phyloP scores from a whole-genome alignment of 108 stramenopile genomes.

The Cyclotella atomus region DNA sequence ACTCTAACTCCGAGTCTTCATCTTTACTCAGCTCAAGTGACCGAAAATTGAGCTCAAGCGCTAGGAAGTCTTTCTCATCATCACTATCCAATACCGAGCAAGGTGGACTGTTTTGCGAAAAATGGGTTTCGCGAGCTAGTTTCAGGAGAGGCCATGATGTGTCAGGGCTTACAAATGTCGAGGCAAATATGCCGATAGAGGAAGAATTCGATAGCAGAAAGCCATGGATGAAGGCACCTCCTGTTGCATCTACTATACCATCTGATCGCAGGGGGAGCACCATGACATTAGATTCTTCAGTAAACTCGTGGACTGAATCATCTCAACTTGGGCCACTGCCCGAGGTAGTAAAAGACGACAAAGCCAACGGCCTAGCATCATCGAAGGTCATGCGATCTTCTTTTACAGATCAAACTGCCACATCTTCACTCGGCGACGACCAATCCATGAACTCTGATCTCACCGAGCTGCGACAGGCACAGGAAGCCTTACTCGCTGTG shows the following conservation, averaged over 20 bases:
- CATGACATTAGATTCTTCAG: not conserved
- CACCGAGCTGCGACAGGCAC: slow-evolving; percentile 38
- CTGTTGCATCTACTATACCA: not conserved
- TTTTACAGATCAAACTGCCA: not conserved
- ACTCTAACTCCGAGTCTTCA: not conserved
- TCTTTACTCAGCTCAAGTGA: not conserved
- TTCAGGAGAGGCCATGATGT: too few species aligned
- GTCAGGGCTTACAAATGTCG: too few species aligned
- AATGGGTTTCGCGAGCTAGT: slow-evolving; percentile 1
- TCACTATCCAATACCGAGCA: not conserved
- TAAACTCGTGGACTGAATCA: not conserved
- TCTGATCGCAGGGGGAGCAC: not conserved
- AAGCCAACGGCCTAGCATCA: not conserved
- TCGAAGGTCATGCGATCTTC: not conserved
- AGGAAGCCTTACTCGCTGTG: slow-evolving; percentile 38
- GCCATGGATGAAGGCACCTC: slow-evolving; percentile 26
- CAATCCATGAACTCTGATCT: not conserved
- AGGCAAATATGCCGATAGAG: not conserved
- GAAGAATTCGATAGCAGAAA: slow-evolving; percentile 17
- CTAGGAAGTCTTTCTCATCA: not conserved
- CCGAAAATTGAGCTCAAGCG: not conserved
- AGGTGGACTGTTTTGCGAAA: not conserved
- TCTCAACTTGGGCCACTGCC: too few species aligned
- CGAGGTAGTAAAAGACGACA: too few species aligned
- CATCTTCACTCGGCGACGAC: slow-evolving; percentile 12